Percentiles rank a stretch among this genome's conserved stretches.
phyloP scores from a whole-genome alignment of 805 yeast species.

The Myxozyma kluyveri region DNA sequence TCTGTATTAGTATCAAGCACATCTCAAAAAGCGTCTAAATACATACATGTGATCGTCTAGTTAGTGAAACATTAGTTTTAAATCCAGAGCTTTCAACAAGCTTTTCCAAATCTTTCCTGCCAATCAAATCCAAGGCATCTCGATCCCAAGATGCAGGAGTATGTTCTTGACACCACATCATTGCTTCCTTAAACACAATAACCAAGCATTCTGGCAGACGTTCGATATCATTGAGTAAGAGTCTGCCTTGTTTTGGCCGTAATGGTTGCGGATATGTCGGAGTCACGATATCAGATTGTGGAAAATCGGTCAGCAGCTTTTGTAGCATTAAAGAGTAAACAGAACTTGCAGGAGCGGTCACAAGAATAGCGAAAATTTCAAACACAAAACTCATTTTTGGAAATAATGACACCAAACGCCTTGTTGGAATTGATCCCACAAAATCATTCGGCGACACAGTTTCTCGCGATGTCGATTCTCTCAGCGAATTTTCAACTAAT shows the following conservation, averaged over 20 bases:
- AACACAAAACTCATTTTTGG: conserved; percentile 9
- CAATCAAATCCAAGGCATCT: conserved; percentile 54
- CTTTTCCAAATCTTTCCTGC: conserved; percentile 59
- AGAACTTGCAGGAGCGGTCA: conserved; percentile 4
- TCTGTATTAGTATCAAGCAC: conserved; percentile 13
- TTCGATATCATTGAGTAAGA: conserved; percentile 55
- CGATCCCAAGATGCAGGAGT: conserved; percentile 50
- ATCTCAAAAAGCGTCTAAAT: conserved; percentile 32
- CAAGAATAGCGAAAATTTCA: conserved; percentile 8
- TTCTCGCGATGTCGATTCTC: neutral
- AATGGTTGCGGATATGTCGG: neutral
- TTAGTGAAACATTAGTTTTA: too few relatives aligned
- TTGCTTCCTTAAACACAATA: conserved; percentile 57
- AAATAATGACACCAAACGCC: neutral
- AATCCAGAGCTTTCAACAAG: conserved; percentile 13
- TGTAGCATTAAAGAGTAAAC: conserved; percentile 10
- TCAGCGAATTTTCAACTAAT: neutral
- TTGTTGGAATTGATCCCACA: neutral
- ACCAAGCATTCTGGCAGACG: conserved; percentile 71
- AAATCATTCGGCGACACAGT: neutral
- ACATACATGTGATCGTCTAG: too few relatives aligned
- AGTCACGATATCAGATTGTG: neutral
- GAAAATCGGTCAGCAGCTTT: conserved; percentile 1
- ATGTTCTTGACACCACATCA: conserved; percentile 48
- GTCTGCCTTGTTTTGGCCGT: conserved; percentile 3